Percentiles rank a stretch among this genome's conserved stretches.
phyloP scores from a whole-genome alignment of 1,284 basidiomycete genomes.

The Moniliophthora roreri region DNA sequence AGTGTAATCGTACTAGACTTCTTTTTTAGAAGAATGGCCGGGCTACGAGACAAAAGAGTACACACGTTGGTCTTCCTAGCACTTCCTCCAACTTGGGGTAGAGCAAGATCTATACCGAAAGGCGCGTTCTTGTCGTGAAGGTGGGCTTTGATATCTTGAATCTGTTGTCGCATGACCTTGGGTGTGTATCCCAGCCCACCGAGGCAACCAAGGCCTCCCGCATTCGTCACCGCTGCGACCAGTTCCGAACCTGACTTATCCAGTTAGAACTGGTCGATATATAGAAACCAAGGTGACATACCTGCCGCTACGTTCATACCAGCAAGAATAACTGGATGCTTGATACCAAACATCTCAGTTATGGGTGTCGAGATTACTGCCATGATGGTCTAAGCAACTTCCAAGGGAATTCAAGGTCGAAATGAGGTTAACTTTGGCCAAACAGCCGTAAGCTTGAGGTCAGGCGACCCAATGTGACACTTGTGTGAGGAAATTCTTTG shows the following conservation, averaged over 20 bases:
- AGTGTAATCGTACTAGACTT: conserved; percentile 70
- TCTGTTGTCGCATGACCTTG: conserved; percentile 73
- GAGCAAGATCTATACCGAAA: conserved; percentile 85
- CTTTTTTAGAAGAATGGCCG: background rate
- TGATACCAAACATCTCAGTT: conserved; percentile 1
- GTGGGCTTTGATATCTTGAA: conserved; percentile 69
- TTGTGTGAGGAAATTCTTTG: background rate
- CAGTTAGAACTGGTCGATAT: too few species aligned
- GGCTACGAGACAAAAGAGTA: conserved; percentile 13
- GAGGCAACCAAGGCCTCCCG: conserved; percentile 85
- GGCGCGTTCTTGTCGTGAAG: conserved; percentile 72
- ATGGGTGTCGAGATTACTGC: background rate
- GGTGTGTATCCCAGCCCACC: conserved; percentile 84
- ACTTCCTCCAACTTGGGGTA: conserved; percentile 79
- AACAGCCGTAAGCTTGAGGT: background rate
- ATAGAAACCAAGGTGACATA: background rate
- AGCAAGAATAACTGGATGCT: background rate
- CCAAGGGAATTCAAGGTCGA: background rate
- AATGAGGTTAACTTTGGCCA: background rate
- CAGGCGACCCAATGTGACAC: too few species aligned
- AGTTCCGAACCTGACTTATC: conserved; percentile 77
- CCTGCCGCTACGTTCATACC: conserved; percentile 3
- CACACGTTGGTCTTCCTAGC: conserved; percentile 85
- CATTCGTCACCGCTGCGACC: conserved; percentile 85
- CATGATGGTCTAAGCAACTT: background rate